phyloP scores from a whole-genome alignment of 2,329 filamentous ascomycete species.

The Claviceps arundinis region DNA sequence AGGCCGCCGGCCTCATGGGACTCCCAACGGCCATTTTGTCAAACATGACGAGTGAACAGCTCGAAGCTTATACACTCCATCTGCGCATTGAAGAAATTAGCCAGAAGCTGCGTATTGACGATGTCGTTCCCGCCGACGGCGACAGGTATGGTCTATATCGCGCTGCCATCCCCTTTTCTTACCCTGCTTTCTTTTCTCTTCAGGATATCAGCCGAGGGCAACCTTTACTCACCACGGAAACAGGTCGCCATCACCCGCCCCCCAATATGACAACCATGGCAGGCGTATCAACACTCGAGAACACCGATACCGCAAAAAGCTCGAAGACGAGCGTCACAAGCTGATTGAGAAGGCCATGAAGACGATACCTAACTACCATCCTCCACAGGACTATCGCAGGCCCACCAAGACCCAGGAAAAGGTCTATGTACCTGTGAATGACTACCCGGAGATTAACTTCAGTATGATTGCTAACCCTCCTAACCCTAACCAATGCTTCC shows the following conservation, averaged over 20 bases:
- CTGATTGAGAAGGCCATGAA: constrained; percentile 99
- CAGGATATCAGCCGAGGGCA: background rate
- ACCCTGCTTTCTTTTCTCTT: too few relatives aligned
- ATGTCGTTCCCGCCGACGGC: constrained; percentile 92
- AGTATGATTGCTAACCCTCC: constrained; percentile 99
- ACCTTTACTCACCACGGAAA: constrained; percentile 5
- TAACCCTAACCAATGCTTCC: constrained; percentile 54
- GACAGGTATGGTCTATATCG: constrained; percentile 56
- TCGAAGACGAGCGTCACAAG: constrained; percentile 98
- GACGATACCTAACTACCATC: constrained; percentile 98
- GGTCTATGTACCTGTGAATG: constrained; percentile 99
- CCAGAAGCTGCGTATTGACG: constrained; percentile 97
- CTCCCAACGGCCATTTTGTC: constrained; percentile 91
- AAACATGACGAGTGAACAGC: constrained; percentile 96
- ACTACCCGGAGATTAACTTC: constrained; percentile 99
- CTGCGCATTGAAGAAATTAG: constrained; percentile 98
- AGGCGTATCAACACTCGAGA: constrained; percentile 98
- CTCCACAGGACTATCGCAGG: constrained; percentile 93
- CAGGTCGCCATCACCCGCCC: constrained; percentile 88
- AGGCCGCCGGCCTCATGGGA: constrained; percentile 95
- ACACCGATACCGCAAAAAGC: constrained; percentile 92
- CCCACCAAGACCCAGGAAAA: constrained; percentile 99
- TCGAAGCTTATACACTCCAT: constrained; percentile 93
- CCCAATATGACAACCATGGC: constrained; percentile 98
- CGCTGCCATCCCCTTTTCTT: background rate